A percentile compares a stretch with the other conserved stretches of the same genome.
phyloP scores from a whole-genome alignment of 208 protist genomes.

The Leishmania amazonensis region DNA sequence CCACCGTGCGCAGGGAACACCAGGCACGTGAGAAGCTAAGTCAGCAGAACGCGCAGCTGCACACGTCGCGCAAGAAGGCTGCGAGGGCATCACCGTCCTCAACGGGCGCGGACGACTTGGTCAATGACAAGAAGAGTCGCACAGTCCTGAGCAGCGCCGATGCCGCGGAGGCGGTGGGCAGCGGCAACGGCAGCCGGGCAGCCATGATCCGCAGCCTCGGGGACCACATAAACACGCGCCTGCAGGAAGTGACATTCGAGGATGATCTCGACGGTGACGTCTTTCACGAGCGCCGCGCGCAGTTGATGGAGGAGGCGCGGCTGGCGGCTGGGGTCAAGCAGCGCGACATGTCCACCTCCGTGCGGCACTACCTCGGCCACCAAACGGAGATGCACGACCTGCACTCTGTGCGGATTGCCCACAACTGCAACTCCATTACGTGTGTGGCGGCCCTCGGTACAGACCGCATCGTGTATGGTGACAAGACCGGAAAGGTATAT shows the following conservation, averaged over 20 bases:
- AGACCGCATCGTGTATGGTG: constrained; percentile 75
- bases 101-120: background rate
- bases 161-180: constrained; percentile 22
- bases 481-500: constrained; percentile 89
- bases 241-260: constrained; percentile 72
- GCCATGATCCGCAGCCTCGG: constrained; percentile 68
- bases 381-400: constrained; percentile 17
- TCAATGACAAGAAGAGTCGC: background rate
- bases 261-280: constrained; percentile 80
- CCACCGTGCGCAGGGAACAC: constrained; percentile 40
- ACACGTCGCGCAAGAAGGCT: constrained; percentile 1
- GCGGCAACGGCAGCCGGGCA: constrained; percentile 28
- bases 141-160: constrained; percentile 26
- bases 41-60: constrained; percentile 2
- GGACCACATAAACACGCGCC: constrained; percentile 84
- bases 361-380: constrained; percentile 45
- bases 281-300: constrained; percentile 69
- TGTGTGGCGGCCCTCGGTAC: constrained; percentile 67
- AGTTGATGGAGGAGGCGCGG: constrained; percentile 78
- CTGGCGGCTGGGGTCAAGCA: constrained; percentile 76
- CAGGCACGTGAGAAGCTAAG: constrained; percentile 21
- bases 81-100: background rate
- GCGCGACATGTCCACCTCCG: constrained; percentile 54
- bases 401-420: constrained; percentile 55
- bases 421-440: constrained; percentile 91